Conservation (phyloP, 176 grass and related monocot species). For the Guadua angustifolia region DNA sequence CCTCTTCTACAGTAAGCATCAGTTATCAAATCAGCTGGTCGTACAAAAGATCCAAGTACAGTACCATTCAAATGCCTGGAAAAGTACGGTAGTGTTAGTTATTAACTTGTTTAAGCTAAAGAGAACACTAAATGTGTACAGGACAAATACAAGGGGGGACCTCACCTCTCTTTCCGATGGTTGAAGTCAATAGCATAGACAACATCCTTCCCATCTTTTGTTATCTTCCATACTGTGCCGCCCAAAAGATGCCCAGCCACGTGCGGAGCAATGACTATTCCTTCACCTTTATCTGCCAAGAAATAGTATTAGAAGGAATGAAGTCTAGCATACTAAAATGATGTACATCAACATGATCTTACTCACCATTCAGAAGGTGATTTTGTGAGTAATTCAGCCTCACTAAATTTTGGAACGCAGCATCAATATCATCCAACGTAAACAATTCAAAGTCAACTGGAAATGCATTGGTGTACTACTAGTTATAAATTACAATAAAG, state of each 20-base stretch:
- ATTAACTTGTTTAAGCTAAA: slow-evolving; percentile 17
- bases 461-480: slow-evolving; percentile 4
- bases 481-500: slow-evolving; percentile 34
- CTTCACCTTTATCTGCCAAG: slow-evolving; percentile 85
- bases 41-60: slow-evolving; percentile 76
- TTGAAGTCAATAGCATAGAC: slow-evolving; percentile 94
- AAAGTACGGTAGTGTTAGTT: slow-evolving; percentile 33
- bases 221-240: slow-evolving; percentile 95
- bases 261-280: slow-evolving; percentile 94
- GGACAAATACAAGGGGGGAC: slow-evolving; percentile 10
- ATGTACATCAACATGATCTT: slow-evolving; percentile 31
- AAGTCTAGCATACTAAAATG: slow-evolving; percentile 23
- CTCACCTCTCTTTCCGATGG: slow-evolving; percentile 84
- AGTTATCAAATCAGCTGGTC: slow-evolving; percentile 98
- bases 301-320: slow-evolving; percentile 25
- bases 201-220: slow-evolving; percentile 93
- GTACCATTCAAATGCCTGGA: slow-evolving; percentile 96
- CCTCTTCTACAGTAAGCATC: no score
- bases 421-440: slow-evolving; percentile 88
- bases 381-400: slow-evolving; percentile 94
- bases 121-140: slow-evolving; percentile 1
- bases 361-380: slow-evolving; percentile 80
- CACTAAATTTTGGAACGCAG: slow-evolving; percentile 80
- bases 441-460: slow-evolving; percentile 80
- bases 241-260: slow-evolving; percentile 96